A percentile compares a stretch with the other conserved stretches of the same genome.
phyloP scores from a whole-genome alignment of 2,329 filamentous ascomycete genomes.

The Anisogramma anomala region DNA sequence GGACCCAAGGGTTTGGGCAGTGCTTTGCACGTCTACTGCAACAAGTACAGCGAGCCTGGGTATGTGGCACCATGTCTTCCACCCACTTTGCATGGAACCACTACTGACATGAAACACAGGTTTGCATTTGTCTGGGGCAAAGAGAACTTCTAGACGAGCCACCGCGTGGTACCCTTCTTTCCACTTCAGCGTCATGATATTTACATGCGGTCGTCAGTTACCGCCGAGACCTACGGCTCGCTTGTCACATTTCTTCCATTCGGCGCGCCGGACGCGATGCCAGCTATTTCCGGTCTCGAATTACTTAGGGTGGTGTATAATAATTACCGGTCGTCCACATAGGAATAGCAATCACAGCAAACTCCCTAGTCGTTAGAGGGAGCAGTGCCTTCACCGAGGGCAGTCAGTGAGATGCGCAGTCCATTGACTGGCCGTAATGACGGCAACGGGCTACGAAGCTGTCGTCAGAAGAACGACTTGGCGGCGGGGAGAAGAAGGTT shows the following conservation, averaged over 20 bases:
- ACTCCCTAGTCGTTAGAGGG: not conserved
- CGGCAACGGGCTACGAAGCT: not conserved
- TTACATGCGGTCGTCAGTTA: conserved; percentile 7
- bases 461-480: not conserved
- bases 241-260: not conserved
- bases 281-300: not conserved
- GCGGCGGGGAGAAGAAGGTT: not conserved
- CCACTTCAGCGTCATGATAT: conserved; percentile 9
- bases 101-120: conserved; percentile 26
- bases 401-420: not conserved
- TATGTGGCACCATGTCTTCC: conserved; percentile 40
- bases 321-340: not conserved
- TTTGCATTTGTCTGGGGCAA: conserved; percentile 60
- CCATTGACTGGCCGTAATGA: not conserved
- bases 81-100: not conserved
- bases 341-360: not conserved
- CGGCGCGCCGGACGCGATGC: conserved; percentile 14
- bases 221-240: not conserved
- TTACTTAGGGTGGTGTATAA: not conserved
- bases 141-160: conserved; percentile 49
- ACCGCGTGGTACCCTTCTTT: not conserved
- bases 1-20: conserved; percentile 71
- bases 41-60: conserved; percentile 76
- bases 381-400: not conserved
- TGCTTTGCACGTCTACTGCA: conserved; percentile 69